Evolutionary conservation across 768 basidiomycete genomes (phyloP).

Genomic region (Dacryopinax primogenitus): DNA sequence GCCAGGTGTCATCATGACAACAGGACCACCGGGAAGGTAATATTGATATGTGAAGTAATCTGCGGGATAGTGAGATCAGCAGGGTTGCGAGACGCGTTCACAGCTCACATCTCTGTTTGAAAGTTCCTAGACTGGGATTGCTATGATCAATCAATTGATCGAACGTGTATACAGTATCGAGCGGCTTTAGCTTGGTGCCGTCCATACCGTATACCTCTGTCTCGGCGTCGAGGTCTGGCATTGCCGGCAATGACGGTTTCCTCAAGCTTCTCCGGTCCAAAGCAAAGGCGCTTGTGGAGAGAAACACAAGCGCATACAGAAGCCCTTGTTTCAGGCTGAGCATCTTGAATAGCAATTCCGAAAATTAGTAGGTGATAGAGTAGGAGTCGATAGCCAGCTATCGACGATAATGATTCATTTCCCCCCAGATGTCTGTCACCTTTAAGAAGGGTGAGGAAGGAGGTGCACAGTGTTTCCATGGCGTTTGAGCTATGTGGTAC

Average conservation of each 20-base stretch:
- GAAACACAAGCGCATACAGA: not conserved
- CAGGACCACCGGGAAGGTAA: constrained; percentile 35
- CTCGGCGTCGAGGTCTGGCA: not conserved
- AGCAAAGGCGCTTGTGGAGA: not conserved
- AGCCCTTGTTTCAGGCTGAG: not conserved
- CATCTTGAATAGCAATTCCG: not conserved
- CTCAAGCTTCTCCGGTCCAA: not conserved
- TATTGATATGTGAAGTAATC: constrained; percentile 1
- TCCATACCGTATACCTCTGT: constrained; percentile 5
- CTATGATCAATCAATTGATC: constrained; percentile 43
- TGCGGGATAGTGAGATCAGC: not conserved
- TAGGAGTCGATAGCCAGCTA: not conserved
- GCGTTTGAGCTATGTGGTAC: no score
- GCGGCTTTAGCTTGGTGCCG: constrained; percentile 21
- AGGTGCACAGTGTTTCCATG: no score
- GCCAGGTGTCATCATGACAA: constrained; percentile 54
- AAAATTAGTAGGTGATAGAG: not conserved
- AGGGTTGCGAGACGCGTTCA: not conserved
- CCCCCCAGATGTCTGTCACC: not conserved
- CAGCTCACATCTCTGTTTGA: constrained; percentile 46
- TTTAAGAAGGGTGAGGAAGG: no score
- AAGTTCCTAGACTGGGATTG: constrained; percentile 53
- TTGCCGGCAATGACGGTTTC: constrained; percentile 1
- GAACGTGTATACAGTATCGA: constrained; percentile 38
- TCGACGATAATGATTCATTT: no score